phyloP scores from a whole-genome alignment of 129 eudicot species.

The Flaveria ramosissima region DNA sequence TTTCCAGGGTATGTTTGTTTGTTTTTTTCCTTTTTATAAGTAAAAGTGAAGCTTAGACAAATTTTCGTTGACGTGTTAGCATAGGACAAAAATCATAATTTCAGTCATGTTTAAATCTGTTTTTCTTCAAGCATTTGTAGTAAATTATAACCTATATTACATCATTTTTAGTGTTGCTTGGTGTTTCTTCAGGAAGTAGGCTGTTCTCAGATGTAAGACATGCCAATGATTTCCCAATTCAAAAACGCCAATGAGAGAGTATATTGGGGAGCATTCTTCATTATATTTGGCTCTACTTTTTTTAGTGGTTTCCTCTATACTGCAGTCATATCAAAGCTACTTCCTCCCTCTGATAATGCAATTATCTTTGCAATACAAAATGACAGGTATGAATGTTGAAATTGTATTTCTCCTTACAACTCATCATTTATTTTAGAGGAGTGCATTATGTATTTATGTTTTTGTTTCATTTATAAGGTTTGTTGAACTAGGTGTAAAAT shows the following conservation, averaged over 20 bases:
- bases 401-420: not conserved
- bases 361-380: conserved; percentile 56
- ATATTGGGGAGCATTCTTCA: conserved; percentile 46
- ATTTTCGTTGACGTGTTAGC: not conserved
- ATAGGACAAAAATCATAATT: not conserved
- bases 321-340: conserved; percentile 70
- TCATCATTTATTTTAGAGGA: not conserved
- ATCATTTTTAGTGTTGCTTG: conserved; percentile 5
- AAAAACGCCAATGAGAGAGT: conserved; percentile 30
- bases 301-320: conserved; percentile 56
- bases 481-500: not conserved
- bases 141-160: not conserved
- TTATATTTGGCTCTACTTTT: conserved; percentile 46
- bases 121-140: not conserved
- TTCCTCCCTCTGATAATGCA: conserved; percentile 54
- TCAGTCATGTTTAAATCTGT: not conserved
- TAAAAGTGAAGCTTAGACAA: not conserved
- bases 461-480: not conserved
- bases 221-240: conserved; percentile 20
- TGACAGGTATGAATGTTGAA: conserved; percentile 48
- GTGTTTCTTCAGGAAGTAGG: conserved; percentile 14
- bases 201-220: conserved; percentile 6
- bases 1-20: too few species aligned
- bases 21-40: not conserved
- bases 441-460: conserved; percentile 6